Evolutionary conservation across 805 yeast genomes (phyloP).

Genomic region (Candida ipomoeae): DNA sequence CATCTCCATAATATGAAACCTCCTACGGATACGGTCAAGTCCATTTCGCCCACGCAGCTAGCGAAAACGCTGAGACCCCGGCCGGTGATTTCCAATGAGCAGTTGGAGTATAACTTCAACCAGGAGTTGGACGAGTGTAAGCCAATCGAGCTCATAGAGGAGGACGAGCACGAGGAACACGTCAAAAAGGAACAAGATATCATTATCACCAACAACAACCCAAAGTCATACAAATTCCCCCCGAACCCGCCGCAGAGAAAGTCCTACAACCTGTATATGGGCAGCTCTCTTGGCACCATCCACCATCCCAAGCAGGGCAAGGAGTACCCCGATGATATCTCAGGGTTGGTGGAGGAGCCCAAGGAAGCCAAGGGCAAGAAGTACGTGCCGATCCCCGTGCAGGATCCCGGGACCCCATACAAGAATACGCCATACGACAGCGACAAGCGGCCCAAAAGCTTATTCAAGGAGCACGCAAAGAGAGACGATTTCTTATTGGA

Average conservation of each 20-base stretch:
- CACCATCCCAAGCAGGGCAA: slow-evolving; percentile 13
- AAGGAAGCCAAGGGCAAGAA: slow-evolving; percentile 16
- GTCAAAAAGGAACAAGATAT: slow-evolving; percentile 33
- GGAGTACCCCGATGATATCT: slow-evolving; percentile 31
- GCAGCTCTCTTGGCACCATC: slow-evolving; percentile 6
- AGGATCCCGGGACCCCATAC: slow-evolving; percentile 23
- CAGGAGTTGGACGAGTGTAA: slow-evolving; percentile 16
- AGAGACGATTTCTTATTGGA: slow-evolving; percentile 1
- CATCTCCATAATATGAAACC: slow-evolving; percentile 21
- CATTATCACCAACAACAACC: slow-evolving; percentile 43
- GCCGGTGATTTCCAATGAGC: slow-evolving; percentile 11
- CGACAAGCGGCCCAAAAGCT: neutral
- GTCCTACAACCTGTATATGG: neutral
- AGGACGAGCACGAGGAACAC: slow-evolving; percentile 21
- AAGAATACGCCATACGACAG: neutral
- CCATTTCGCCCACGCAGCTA: slow-evolving; percentile 29
- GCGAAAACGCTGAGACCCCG: slow-evolving; percentile 5
- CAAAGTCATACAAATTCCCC: slow-evolving; percentile 57
- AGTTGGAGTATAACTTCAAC: slow-evolving; percentile 19
- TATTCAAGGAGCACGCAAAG: neutral
- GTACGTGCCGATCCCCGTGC: slow-evolving; percentile 41
- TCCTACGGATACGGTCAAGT: slow-evolving; percentile 15
- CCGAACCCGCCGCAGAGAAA: slow-evolving; percentile 18
- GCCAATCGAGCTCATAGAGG: slow-evolving; percentile 26
- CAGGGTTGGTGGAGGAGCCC: slow-evolving; percentile 22